A percentile compares a stretch with the other conserved stretches of the same genome.
phyloP scores from a whole-genome alignment of 2,329 filamentous ascomycete species.

The Aspergillus tubingensis region DNA sequence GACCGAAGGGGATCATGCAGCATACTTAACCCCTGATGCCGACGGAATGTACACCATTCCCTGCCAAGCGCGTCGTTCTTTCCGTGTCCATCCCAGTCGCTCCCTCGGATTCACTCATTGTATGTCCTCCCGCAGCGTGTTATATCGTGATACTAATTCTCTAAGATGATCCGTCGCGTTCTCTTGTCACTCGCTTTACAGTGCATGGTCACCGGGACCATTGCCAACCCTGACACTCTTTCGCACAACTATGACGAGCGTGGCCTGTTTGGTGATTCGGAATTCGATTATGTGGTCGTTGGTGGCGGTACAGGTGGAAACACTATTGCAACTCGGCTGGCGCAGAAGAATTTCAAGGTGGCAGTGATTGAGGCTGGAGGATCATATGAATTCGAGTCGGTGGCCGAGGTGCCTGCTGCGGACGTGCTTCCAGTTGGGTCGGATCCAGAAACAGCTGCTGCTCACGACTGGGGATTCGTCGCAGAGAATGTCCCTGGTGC shows the following conservation, averaged over 20 bases:
- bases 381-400: constrained; percentile 29
- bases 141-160: background rate
- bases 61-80: background rate
- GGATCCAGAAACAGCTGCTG: constrained; percentile 18
- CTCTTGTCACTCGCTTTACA: constrained; percentile 6
- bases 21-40: background rate
- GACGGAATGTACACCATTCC: background rate
- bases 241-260: background rate
- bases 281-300: constrained; percentile 30
- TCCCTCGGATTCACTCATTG: background rate
- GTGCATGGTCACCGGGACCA: background rate
- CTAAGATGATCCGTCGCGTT: background rate
- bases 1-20: background rate
- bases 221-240: background rate
- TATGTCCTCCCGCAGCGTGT: background rate
- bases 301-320: constrained; percentile 33
- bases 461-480: constrained; percentile 32
- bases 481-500: constrained; percentile 22
- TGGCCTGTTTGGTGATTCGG: background rate
- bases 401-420: constrained; percentile 24
- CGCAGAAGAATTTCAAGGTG: constrained; percentile 26
- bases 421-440: constrained; percentile 25
- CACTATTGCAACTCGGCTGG: constrained; percentile 29
- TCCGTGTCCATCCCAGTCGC: background rate
- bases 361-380: constrained; percentile 34